Evolutionary conservation across 202 grass and related monocot genomes (phyloP).

Genomic region (Hordeum pubiflorum): DNA sequence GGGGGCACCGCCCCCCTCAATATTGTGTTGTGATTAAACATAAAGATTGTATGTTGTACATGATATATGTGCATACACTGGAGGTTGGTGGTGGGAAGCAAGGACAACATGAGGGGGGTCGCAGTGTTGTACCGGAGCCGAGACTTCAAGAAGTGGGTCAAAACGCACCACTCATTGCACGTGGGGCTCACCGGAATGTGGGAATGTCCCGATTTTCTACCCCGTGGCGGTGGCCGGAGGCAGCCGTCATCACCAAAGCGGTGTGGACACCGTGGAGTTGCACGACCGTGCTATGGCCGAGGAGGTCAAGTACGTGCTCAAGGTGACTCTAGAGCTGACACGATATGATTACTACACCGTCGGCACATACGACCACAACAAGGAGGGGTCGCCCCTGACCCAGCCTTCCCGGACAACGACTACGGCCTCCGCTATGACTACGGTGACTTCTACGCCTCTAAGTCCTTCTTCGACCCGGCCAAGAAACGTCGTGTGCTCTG

Average conservation of each 20-base stretch:
- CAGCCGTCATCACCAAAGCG: not conserved
- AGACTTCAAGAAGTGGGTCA: not conserved
- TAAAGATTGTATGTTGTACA: too few species aligned
- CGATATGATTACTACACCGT: not conserved
- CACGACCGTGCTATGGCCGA: not conserved
- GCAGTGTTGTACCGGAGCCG: not conserved
- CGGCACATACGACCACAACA: not conserved
- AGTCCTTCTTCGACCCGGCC: not conserved
- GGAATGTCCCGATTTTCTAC: not conserved
- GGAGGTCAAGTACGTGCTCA: not conserved
- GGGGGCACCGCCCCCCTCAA: too few species aligned
- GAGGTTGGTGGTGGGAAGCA: not conserved
- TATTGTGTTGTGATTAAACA: too few species aligned
- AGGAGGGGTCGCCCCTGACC: not conserved
- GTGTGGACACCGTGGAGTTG: not conserved
- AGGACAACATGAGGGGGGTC: not conserved
- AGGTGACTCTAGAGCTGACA: not conserved
- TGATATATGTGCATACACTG: not conserved
- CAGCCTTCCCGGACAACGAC: not conserved
- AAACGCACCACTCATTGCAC: not conserved
- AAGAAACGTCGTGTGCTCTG: not conserved
- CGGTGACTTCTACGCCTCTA: not conserved
- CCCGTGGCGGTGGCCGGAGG: not conserved
- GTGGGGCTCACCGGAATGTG: not conserved
- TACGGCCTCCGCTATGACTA: not conserved